Evolutionary conservation across 352 stramenopile species (phyloP).

Genomic region (Phytophthora citrophthora): DNA sequence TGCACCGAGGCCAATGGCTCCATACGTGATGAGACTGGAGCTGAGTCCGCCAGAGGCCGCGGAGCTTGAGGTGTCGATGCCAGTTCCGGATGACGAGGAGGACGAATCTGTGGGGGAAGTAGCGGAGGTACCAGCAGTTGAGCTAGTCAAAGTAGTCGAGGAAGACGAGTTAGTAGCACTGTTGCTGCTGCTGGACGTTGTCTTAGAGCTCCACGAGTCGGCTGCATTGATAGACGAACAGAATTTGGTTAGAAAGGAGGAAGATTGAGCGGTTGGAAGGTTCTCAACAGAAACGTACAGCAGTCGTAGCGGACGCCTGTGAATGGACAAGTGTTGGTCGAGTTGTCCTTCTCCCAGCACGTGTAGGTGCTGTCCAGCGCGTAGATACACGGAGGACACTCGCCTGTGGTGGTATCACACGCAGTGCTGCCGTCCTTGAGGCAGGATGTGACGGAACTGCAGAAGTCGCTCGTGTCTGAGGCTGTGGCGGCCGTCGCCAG

Average conservation of each 20-base stretch:
- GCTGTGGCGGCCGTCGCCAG: neutral
- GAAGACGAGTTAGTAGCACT: slow-evolving; percentile 13
- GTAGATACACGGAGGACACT: slow-evolving; percentile 75
- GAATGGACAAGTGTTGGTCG: slow-evolving; percentile 72
- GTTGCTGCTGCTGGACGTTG: slow-evolving; percentile 10
- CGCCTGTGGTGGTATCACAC: slow-evolving; percentile 43
- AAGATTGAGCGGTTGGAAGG: neutral
- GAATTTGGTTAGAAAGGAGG: too few relatives aligned
- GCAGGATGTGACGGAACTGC: slow-evolving; percentile 43
- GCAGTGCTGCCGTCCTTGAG: slow-evolving; percentile 41
- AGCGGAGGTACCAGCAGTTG: slow-evolving; percentile 8
- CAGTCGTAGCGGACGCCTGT: slow-evolving; percentile 73
- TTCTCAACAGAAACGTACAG: slow-evolving; percentile 45
- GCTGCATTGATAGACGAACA: slow-evolving; percentile 19
- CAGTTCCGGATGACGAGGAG: slow-evolving; percentile 14
- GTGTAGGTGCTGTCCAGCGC: slow-evolving; percentile 51
- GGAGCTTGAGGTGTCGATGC: slow-evolving; percentile 26
- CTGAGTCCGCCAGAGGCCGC: slow-evolving; percentile 14
- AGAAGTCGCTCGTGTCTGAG: slow-evolving; percentile 44
- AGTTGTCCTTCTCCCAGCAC: slow-evolving; percentile 71
- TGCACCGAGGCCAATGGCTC: slow-evolving; percentile 57
- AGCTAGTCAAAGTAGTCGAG: slow-evolving; percentile 1
- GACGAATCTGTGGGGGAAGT: slow-evolving; percentile 19
- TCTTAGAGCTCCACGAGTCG: slow-evolving; percentile 36
- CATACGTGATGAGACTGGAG: slow-evolving; percentile 51